Base-by-base conservation (phyloP, 345 rosid species). In the Syzygium aqueum region DNA sequence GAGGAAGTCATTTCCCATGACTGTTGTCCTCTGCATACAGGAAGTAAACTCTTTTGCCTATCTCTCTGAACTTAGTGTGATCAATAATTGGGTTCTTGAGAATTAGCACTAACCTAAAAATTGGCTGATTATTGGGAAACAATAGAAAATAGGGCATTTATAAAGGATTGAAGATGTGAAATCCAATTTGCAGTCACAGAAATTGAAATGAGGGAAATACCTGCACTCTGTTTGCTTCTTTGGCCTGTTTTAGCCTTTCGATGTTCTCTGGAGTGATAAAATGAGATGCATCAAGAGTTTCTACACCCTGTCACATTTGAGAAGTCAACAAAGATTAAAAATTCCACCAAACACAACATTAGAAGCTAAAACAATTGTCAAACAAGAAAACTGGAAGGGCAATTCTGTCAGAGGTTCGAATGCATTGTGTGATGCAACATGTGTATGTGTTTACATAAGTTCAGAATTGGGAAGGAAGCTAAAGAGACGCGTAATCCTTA, bases 201-300 rank as follows among this genome's bases (percentile, higher is more conserved):
- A 73, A 0, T 37, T 73, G 7, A 73, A 73, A 73, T 22, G 51
- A 51, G 50, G 12, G 0, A 25, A 52, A 16, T 67, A 89, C 90
- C 90, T 86, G 90, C 80, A 86, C 90, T 77, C 88, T 84, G 52
- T 94, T 90, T 85, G 96, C 95, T 87, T 94, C 98, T 94, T 91
- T 95, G 53, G 98, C 98, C 90, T 93, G 98, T 85, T 91, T 89
- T 33, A 97, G 92, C 94, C 98, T 93, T 87, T 93, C 97, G 84
- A 96, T 88, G 89, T 96, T 97, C 89, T 94, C 94, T 59, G 93
- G 94, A 84, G 98, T 96, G 67, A 97, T 87, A 85, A 97, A 97
- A 90, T 93, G 90, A 90, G 93, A 96, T 0, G 96, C 56, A 84
- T 95, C 97, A 11, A 87, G 89, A 11, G 95, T 95, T 90, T 97